These are phyloP conservation scores for Aphanocladium album DNA, from an alignment of 2,329 filamentous ascomycete species.

Conservation along the genomic window DNA sequence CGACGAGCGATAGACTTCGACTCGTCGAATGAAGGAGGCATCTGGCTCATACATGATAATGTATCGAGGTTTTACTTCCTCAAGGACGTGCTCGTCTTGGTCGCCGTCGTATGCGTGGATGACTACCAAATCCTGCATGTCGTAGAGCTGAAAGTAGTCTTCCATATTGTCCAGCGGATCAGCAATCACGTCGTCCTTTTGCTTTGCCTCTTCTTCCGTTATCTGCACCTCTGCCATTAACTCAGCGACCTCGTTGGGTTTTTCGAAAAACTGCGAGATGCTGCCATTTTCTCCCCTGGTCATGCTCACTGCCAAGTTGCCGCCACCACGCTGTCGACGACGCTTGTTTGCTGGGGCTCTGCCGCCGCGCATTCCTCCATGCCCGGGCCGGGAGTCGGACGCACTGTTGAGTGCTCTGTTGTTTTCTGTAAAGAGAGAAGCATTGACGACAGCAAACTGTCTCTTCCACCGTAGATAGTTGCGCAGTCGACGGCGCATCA, in stretches of 20 bases:
- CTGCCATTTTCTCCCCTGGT: constrained; percentile 68
- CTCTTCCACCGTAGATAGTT: constrained; percentile 88
- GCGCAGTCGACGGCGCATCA: constrained; percentile 84
- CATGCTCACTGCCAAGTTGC: constrained; percentile 50
- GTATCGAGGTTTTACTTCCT: constrained; percentile 88
- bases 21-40: constrained; percentile 83
- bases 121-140: constrained; percentile 83
- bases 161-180: constrained; percentile 90
- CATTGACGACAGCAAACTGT: constrained; percentile 81
- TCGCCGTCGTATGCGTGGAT: constrained; percentile 94
- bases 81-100: constrained; percentile 91
- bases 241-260: constrained; percentile 73
- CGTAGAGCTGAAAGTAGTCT: constrained; percentile 84
- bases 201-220: constrained; percentile 68
- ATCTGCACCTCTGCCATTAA: constrained; percentile 78
- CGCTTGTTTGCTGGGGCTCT: constrained; percentile 75
- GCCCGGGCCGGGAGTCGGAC: constrained; percentile 49
- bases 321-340: constrained; percentile 76
- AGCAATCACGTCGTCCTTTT: constrained; percentile 67
- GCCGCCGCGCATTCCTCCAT: constrained; percentile 49
- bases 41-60: constrained; percentile 99
- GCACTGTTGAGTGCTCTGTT: constrained; percentile 69
- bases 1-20: constrained; percentile 94
- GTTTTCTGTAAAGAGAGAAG: constrained; percentile 71
- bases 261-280: constrained; percentile 74